Base-by-base conservation (phyloP, 1,284 basidiomycete species). In the Papiliotrema nemorosa region DNA sequence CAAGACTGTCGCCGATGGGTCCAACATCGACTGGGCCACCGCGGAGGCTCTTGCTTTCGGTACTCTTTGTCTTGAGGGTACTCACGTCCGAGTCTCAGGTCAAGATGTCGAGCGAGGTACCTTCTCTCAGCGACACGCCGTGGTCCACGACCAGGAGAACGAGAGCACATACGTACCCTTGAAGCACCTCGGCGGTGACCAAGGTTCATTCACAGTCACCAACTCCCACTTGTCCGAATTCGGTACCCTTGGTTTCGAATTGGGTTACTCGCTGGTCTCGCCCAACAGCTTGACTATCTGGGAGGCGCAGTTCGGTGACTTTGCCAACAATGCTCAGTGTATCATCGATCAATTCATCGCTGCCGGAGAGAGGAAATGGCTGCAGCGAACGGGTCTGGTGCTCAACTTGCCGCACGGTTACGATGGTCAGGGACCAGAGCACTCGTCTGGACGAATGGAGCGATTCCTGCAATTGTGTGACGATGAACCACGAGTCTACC, bases 321-420 rank as follows among this genome's bases (percentile, higher is more conserved):
- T 97, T 73, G 90, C 87, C 22, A 39, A 48, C 16, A 44, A 20
- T 22, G 42, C 22, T 27, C 46, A 27, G 77, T 88, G 86, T 74
- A 97, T 98, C 76, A 97, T 98, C 64, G 96, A 99, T 75, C 94
- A 99, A 76, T 99, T 97, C 78, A 89, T 99, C 58, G 91, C 93
- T 25, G 88, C 93, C 18, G 94, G 94, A 43, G 96, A 99, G 78
- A 81, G 92, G 62, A 99, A 99, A 76, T 98, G 96, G 96, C 75
- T 97, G 50, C 94, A 98, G 78, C 85, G 96, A 55, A 88, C 85
- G 46, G 96, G 96, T 47, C 75, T 99, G 56, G 90, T 97, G 31
- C 81, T 98, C 77, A 92, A 80, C 67, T 77, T 99, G 58, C 92
- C 92, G 7, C 96, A 97, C 74, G 96, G 96, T 44, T 98, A 93